These are phyloP conservation scores for Zymoseptoria ardabiliae DNA, from an alignment of 2,329 filamentous ascomycete genomes.

Conservation along the genomic window DNA sequence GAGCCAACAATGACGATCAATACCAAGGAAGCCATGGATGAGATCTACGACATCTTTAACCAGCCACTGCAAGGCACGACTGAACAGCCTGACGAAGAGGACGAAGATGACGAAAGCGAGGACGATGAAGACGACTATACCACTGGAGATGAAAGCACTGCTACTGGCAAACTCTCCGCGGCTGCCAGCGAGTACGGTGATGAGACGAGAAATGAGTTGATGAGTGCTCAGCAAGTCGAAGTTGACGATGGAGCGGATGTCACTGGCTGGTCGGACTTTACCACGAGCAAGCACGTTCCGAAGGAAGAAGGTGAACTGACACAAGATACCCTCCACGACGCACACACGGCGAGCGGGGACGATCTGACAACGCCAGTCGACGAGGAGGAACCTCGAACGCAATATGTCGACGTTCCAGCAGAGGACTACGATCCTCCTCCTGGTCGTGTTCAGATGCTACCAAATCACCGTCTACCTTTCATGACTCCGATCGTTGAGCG, in stretches of 20 bases:
- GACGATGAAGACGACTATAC: conserved; percentile 69
- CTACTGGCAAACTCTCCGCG: conserved; percentile 59
- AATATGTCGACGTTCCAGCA: conserved; percentile 72
- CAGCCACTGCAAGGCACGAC: conserved; percentile 59
- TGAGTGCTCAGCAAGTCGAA: conserved; percentile 26
- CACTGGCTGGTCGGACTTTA: conserved; percentile 87
- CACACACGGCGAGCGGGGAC: conserved; percentile 28
- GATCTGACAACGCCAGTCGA: conserved; percentile 40
- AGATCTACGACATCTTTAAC: conserved; percentile 96
- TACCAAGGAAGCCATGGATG: conserved; percentile 88
- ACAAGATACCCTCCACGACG: conserved; percentile 29
- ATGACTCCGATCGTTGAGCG: conserved; percentile 98
- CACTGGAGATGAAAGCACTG: conserved; percentile 77
- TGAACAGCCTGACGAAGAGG: conserved; percentile 49
- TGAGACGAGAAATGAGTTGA: conserved; percentile 49
- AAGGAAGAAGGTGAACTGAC: conserved; percentile 31
- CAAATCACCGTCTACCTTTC: conserved; percentile 88
- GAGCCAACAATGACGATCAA: conserved; percentile 99
- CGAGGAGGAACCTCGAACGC: conserved; percentile 44
- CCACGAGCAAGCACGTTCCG: conserved; percentile 63
- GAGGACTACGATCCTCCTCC: conserved; percentile 74
- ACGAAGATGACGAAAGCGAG: conserved; percentile 56
- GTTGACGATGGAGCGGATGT: conserved; percentile 40
- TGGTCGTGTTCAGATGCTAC: conserved; percentile 63
- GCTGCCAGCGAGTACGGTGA: conserved; percentile 59